Base-by-base conservation (phyloP, 176 grass and related monocot genomes). In the Oryza longistaminata region DNA sequence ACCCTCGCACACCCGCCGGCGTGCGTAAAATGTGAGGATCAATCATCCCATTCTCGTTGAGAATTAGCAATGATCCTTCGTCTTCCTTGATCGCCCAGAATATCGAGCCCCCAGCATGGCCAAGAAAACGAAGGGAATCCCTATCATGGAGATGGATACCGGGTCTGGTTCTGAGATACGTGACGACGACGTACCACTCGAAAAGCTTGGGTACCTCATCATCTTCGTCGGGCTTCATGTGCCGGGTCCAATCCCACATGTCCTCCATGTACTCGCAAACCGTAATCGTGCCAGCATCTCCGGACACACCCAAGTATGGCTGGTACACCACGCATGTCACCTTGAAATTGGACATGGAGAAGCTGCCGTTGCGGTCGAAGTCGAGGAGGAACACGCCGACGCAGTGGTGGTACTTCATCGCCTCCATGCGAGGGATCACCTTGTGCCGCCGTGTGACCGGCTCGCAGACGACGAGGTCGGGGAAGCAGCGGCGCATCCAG, bases 401-500 rank as follows among this genome's bases (percentile, higher is more conserved):
- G 44, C 61, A 84, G 82, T n/a, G 64, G n/a, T 19, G 14, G 34
- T 68, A 12, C 15, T 69, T 70, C 66, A 70, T n/a, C 48, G 16
- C 24, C 16, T 31, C 24, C 15, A 35, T 14, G 2, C 34, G 35
- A 3, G 53, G 24, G 74, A 85, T 16, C 24, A 14, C 67, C 9
- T 61, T 7, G 66, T 16, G 34, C 3, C 83, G 33, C 35, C 50
- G 83, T 2, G 75, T 61, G 35, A 45, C 17, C n/a, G 83, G 74
- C 50, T 78, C 66, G 50, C 66, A 85, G 66, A 71, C 74, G 37
- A 85, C 10, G 14, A 85, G 75, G 3, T 85, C 75, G 16, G 66
- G 66, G 75, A 85, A 8, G 1, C 50, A 49, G 9, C 37, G 22
- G 34, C 55, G 24, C n/a, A 34, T 31, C 6, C 31, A 24, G 33